These are phyloP conservation scores for Globisporangium recalcitrans DNA, from an alignment of 352 stramenopile species.

Conservation along the genomic window DNA sequence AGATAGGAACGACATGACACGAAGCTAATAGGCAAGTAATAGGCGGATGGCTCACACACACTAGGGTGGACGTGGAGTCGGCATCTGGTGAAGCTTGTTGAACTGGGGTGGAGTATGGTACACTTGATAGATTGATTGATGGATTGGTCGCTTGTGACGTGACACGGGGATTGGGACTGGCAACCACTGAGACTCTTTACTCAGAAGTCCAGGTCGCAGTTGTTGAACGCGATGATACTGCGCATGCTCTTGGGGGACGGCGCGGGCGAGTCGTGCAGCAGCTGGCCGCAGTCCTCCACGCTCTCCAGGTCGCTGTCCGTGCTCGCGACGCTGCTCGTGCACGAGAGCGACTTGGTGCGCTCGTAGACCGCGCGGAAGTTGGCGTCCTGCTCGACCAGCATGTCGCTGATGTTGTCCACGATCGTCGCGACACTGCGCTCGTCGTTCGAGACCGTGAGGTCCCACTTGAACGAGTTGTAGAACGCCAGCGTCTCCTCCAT, in stretches of 20 bases:
- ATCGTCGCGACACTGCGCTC: conserved; percentile 46
- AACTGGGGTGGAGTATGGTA: conserved; percentile 5
- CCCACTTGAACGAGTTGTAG: conserved; percentile 78
- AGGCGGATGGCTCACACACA: background rate
- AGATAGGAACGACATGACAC: background rate
- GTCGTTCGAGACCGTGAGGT: conserved; percentile 68
- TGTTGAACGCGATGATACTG: conserved; percentile 79
- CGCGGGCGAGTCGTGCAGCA: background rate
- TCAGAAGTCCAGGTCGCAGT: conserved; percentile 34
- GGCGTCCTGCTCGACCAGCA: conserved; percentile 47
- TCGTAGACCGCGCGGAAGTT: conserved; percentile 63
- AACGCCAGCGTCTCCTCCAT: conserved; percentile 82
- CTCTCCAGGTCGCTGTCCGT: conserved; percentile 78
- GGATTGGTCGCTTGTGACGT: no score
- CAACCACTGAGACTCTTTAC: background rate
- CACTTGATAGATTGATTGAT: no score
- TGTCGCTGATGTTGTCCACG: conserved; percentile 42
- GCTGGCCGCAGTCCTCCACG: conserved; percentile 23
- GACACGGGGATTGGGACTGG: no score
- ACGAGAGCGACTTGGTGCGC: conserved; percentile 40
- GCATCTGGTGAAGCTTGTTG: no score
- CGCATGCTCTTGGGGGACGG: conserved; percentile 14
- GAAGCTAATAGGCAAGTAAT: background rate
- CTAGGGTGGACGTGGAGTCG: no score
- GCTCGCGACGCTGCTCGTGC: conserved; percentile 44